Conservation (phyloP, 2,329 filamentous ascomycete species). For the Phyllosticta citriasiana region DNA sequence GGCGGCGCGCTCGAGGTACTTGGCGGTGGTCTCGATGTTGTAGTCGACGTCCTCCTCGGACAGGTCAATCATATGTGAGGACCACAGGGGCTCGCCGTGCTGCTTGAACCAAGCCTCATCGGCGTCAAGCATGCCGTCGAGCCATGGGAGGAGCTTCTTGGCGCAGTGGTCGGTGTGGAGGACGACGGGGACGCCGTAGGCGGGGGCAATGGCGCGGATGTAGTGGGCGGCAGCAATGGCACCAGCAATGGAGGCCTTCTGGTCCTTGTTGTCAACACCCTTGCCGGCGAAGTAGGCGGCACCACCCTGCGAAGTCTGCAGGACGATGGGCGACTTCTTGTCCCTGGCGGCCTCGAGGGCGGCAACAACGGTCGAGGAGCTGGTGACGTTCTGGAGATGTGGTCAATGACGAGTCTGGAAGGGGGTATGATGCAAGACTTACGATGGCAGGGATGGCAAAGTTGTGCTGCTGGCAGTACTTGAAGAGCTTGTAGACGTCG, state of each 20-base stretch:
- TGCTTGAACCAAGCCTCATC: conserved; percentile 94
- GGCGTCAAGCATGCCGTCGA: conserved; percentile 71
- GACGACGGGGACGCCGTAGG: conserved; percentile 73
- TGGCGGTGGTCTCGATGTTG: conserved; percentile 86
- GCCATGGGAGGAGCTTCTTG: conserved; percentile 97
- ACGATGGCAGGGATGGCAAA: conserved; percentile 78
- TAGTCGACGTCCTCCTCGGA: conserved; percentile 80
- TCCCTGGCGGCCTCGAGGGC: conserved; percentile 92
- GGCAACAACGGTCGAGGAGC: conserved; percentile 76
- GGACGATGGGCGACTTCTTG: conserved; percentile 80
- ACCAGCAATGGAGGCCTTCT: conserved; percentile 81
- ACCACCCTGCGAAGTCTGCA: conserved; percentile 90
- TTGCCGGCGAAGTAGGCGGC: conserved; percentile 51
- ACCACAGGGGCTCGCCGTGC: conserved; percentile 87
- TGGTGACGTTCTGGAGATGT: conserved; percentile 64
- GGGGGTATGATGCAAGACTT: conserved; percentile 11
- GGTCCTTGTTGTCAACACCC: conserved; percentile 42
- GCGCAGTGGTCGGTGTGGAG: conserved; percentile 98
- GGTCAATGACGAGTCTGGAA: neutral
- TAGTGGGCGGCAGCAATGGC: conserved; percentile 78
- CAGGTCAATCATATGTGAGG: conserved; percentile 96
- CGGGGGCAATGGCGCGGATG: conserved; percentile 76
- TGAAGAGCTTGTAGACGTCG: conserved; percentile 63
- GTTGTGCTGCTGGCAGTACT: conserved; percentile 77
- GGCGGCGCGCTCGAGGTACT: conserved; percentile 87